phyloP scores from a whole-genome alignment of 73 alveolate species.

The Symbiodinium pilosum region DNA sequence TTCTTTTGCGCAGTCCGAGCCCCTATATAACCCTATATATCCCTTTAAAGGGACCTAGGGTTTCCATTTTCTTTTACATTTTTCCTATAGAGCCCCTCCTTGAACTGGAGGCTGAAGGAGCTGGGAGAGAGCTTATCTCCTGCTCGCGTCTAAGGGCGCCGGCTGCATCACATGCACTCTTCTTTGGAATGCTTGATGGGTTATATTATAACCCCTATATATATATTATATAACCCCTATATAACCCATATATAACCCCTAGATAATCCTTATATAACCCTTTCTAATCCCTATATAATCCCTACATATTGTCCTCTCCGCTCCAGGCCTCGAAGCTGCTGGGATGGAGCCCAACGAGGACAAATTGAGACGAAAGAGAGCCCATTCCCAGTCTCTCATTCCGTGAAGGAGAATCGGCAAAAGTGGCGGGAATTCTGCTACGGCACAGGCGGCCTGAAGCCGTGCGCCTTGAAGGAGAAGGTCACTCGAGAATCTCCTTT shows the following conservation, averaged over 20 bases:
- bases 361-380: not conserved
- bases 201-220: too few species aligned
- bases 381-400: not conserved
- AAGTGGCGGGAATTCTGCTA: conserved; percentile 91
- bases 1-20: too few species aligned
- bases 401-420: conserved; percentile 50
- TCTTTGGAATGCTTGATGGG: too few species aligned
- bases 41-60: too few species aligned
- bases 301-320: too few species aligned
- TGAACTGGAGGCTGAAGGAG: conserved; percentile 78
- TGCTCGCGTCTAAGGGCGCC: not conserved
- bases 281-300: too few species aligned
- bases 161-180: not conserved
- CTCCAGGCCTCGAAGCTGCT: conserved; percentile 54
- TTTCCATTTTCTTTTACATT: too few species aligned
- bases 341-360: conserved; percentile 93
- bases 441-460: conserved; percentile 27
- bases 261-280: too few species aligned
- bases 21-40: too few species aligned
- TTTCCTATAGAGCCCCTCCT: too few species aligned
- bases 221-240: too few species aligned
- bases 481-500: not conserved
- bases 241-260: too few species aligned
- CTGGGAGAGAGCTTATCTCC: conserved; percentile 64
- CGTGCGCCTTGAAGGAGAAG: not conserved